Evolutionary conservation across 129 eudicot genomes (phyloP).

Genomic region (Scalesia atractyloides): DNA sequence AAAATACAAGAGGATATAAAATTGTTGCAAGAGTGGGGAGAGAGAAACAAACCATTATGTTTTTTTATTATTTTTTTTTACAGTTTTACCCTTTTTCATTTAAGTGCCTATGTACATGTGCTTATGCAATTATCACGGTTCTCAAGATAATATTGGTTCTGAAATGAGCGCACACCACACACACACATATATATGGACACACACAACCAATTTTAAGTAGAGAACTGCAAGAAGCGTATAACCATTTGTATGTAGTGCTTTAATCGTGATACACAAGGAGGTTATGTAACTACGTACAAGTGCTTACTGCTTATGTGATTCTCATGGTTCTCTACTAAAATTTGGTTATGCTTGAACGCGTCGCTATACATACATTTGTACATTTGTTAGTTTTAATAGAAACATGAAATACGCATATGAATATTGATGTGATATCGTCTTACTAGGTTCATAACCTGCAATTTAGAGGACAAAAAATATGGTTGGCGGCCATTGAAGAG

Average conservation of each 20-base stretch:
- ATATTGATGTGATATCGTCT: background rate
- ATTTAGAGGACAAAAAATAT: constrained; percentile 59
- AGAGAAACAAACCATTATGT: no score
- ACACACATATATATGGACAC: no score
- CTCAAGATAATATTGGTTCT: no score
- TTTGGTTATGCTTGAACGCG: background rate
- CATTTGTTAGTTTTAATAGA: background rate
- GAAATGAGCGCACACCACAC: no score
- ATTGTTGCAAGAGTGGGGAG: no score
- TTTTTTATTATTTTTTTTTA: no score
- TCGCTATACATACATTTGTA: background rate
- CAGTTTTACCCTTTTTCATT: no score
- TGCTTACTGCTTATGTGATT: background rate
- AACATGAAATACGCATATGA: background rate
- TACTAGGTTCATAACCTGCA: constrained; percentile 46
- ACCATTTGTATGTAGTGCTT: background rate
- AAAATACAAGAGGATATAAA: no score
- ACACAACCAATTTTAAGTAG: background rate
- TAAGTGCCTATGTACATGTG: no score
- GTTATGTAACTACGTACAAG: background rate
- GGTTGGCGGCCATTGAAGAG: constrained; percentile 52
- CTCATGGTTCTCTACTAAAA: background rate
- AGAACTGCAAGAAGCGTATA: background rate
- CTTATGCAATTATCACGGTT: no score
- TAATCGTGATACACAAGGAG: background rate